These are phyloP conservation scores for Lasiodiplodia sp. DNA, from an alignment of 2,329 filamentous ascomycete genomes.

Conservation along the genomic window DNA sequence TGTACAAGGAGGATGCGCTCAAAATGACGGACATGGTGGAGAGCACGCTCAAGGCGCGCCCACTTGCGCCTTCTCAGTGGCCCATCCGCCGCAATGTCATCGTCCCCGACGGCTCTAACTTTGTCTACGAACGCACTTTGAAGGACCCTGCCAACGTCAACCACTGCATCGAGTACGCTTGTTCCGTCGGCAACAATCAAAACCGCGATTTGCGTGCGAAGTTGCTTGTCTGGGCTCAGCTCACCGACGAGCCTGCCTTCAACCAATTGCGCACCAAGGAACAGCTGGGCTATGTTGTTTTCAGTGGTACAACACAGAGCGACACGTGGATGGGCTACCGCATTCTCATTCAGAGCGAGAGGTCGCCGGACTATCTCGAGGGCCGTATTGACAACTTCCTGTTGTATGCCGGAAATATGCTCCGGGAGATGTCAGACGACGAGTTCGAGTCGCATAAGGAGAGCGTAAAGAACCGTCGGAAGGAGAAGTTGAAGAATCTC, in stretches of 20 bases:
- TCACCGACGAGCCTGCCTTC: constrained; percentile 92
- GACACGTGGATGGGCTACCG: constrained; percentile 81
- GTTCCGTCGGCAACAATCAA: constrained; percentile 54
- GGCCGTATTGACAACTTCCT: constrained; percentile 88
- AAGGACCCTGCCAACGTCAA: constrained; percentile 86
- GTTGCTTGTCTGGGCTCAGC: constrained; percentile 82
- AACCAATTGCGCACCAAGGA: constrained; percentile 96
- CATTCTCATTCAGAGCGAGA: constrained; percentile 93
- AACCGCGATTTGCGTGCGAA: constrained; percentile 77
- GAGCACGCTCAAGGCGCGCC: constrained; percentile 74
- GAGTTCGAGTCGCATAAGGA: constrained; percentile 93
- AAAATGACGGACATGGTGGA: constrained; percentile 85
- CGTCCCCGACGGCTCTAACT: constrained; percentile 81
- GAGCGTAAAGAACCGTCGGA: constrained; percentile 82
- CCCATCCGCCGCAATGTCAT: constrained; percentile 78
- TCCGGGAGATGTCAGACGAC: constrained; percentile 78
- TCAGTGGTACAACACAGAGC: constrained; percentile 76
- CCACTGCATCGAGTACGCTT: constrained; percentile 59
- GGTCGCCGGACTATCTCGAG: constrained; percentile 82
- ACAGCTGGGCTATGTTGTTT: constrained; percentile 96
- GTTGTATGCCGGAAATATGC: constrained; percentile 66
- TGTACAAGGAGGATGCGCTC: constrained; percentile 92
- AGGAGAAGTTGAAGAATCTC: constrained; percentile 93
- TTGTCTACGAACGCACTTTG: constrained; percentile 79
- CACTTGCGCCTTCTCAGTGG: constrained; percentile 80